Evolutionary conservation across 495 filamentous ascomycete species (phyloP), one percentile per base, ranked within the genome.

Genomic region (Xylaria bambusicola): DNA sequence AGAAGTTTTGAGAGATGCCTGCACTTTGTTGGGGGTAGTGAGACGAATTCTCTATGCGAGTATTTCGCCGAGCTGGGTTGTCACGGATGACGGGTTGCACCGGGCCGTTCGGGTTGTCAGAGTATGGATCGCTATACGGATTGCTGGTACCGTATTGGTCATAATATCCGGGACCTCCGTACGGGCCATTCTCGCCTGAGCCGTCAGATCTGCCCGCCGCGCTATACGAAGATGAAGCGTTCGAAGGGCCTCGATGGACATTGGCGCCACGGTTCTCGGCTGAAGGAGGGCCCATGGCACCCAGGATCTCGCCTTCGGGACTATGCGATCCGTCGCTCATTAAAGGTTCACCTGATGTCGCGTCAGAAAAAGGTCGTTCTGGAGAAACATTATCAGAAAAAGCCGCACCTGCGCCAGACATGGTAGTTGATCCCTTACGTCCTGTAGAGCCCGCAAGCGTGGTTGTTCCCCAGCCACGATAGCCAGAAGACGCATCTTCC

Each of bases 1-100:
- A 98, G 66, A 98, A 98, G 66, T 98, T 98, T 71, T 97, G 94
- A n/a, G 94, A 91, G 68, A 98, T 98, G 49, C 94, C 94, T 27
- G 92, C 90, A 66, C 89, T 96, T 78, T 94, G 91, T 69, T 93
- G 88, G 10, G 92, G 92, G 64, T 89, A 93, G 36, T 95, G 87
- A 29, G 82, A 76, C 2, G 92, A 89, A 68, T 89, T 96, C 71
- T 98, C 91, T 49, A 98, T 97, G 45, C 92, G 85, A 20, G 94
- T 97, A 70, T 97, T 96, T 56, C 94, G 82, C 61, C 94, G 80
- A 2, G 94, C 94, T 62, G 86, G 85, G 31, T 97, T 92, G 71
- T 98, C 94, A n/a, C 93, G 83, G 47, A 98, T 97, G 26, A 98
- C 88, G 2, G 94, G 94, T 61, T 88, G 85, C 51, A 51, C 69